These are phyloP conservation scores for Choanephora cucurbitarum DNA, from an alignment of 371 early-diverging fungal genomes.

Conservation along the genomic window DNA sequence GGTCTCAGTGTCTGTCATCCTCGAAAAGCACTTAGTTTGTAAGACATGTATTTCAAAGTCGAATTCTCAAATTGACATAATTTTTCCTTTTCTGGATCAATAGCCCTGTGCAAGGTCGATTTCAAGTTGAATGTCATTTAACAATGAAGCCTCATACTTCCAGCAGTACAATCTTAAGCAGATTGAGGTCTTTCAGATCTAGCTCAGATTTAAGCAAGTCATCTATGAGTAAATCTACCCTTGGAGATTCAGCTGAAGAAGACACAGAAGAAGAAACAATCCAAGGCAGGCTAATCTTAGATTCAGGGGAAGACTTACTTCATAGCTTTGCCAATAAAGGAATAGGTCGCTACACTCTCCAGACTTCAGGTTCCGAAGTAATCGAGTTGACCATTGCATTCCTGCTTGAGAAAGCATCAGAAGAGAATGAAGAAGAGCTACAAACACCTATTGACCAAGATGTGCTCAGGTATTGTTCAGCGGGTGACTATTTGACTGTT, in stretches of 20 bases:
- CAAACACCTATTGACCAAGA: slow-evolving; percentile 19
- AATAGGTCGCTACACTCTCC: slow-evolving; percentile 15
- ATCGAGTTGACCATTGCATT: slow-evolving; percentile 21
- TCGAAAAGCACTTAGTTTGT: slow-evolving; percentile 21
- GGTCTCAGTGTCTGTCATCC: slow-evolving; percentile 22
- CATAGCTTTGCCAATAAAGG: slow-evolving; percentile 25
- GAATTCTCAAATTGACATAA: too few species aligned
- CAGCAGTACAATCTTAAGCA: slow-evolving; percentile 1
- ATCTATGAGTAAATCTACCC: neutral
- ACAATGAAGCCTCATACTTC: slow-evolving; percentile 6
- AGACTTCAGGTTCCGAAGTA: slow-evolving; percentile 11
- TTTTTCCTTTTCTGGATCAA: neutral
- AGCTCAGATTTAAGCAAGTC: neutral
- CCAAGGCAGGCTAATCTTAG: slow-evolving; percentile 11
- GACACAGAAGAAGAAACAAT: neutral
- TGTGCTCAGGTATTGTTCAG: slow-evolving; percentile 16
- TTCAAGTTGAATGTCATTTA: slow-evolving; percentile 18
- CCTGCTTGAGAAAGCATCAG: slow-evolving; percentile 8
- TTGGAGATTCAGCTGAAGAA: neutral
- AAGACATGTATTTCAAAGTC: too few species aligned
- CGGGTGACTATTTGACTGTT: slow-evolving; percentile 37
- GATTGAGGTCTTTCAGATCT: slow-evolving; percentile 4
- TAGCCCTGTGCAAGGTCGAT: slow-evolving; percentile 20
- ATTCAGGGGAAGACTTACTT: slow-evolving; percentile 18
- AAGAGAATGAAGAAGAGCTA: slow-evolving; percentile 1